Conservation (phyloP, 202 grass and related monocot species). For the Dendrocalamus latiflorus region DNA sequence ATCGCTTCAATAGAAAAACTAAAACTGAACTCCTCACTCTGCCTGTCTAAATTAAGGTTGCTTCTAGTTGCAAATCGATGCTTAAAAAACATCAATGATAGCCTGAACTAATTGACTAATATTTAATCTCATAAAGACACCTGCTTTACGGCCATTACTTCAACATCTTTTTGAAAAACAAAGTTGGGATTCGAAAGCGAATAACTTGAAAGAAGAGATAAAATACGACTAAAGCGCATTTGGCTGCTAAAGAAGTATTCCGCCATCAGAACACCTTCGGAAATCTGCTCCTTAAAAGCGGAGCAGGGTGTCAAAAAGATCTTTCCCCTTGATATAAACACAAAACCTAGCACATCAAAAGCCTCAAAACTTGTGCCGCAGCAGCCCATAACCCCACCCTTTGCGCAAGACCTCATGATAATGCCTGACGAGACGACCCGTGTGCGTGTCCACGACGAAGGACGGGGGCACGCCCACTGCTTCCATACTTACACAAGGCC, state of each 20-base stretch:
- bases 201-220: constrained; percentile 1
- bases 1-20: not conserved
- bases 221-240: constrained; percentile 2
- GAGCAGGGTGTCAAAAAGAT: not conserved
- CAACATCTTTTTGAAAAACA: not conserved
- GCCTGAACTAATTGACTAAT: not conserved
- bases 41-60: not conserved
- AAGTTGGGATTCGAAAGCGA: not conserved
- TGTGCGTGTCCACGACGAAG: constrained; percentile 17
- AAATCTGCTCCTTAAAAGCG: constrained; percentile 41
- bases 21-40: not conserved
- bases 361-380: not conserved
- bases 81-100: not conserved
- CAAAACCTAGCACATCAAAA: constrained; percentile 24
- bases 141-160: not conserved
- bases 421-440: constrained; percentile 20
- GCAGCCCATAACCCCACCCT: not conserved
- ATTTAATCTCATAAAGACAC: not conserved
- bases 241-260: not conserved
- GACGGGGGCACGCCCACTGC: constrained; percentile 14
- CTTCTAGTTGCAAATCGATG: not conserved
- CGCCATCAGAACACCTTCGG: not conserved
- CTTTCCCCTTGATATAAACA: not conserved
- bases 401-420: not conserved
- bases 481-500: constrained; percentile 13